Evolutionary conservation across 2,329 filamentous ascomycete genomes (phyloP), one percentile per base, ranked within the genome.

Genomic region (Neofusicoccum parvum): DNA sequence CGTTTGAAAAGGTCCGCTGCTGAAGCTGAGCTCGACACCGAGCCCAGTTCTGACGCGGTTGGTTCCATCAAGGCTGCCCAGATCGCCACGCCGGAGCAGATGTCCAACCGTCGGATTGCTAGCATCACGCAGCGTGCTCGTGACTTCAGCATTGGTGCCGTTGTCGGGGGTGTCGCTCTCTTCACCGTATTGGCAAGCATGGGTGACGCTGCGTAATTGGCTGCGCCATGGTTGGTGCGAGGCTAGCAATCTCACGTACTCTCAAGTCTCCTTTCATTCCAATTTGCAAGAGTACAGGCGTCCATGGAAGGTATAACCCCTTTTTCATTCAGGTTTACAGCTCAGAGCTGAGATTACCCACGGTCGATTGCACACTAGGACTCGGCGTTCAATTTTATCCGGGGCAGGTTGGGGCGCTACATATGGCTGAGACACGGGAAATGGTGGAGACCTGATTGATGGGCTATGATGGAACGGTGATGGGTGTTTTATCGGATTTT

Each of bases 21-120:
- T 6, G 32, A 60, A 39, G 56, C 56, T n/a, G 15, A 60, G 6
- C 56, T 60, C n/a, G 56, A 60, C 37, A n/a, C n/a, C 7, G 41
- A 60, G 15, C 11, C 43, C 9, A 45, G 6, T n/a, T 11, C 34
- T 37, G 27, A 12, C 9, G 11, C 37, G 6, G 41, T 45, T 9
- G 15, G n/a, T 17, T 7, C 41, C 7, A 15, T 45, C 15, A 20
- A 60, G 23, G 43, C 41, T 27, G 11, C 11, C 32, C 56, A 60
- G 32, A 23, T 45, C n/a, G 56, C 56, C n/a, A 60, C 41, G 15
- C 56, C 56, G 14, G 56, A 48, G n/a, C 56, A 60, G 17, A 60
- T 60, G 43, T 36, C 56, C n/a, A 48, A 46, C 3, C 56, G 56
- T 12, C 56, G 56, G 27, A 23, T 60, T 36, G 56, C 56, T 7